phyloP scores from a whole-genome alignment of 2,329 filamentous ascomycete genomes.

The Alternaria gansuensis region DNA sequence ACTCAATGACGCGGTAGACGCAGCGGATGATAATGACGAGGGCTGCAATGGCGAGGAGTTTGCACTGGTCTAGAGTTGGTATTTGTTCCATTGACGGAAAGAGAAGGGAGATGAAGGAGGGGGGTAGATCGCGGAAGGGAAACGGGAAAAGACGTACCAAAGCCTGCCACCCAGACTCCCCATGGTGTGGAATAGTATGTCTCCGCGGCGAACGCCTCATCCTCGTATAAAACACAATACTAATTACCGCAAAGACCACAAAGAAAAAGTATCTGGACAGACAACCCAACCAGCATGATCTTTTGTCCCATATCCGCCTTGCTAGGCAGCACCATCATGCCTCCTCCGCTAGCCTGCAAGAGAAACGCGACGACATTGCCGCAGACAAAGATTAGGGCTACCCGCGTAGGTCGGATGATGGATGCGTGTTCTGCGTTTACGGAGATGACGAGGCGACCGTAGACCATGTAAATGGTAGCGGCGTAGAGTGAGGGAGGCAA shows the following conservation, averaged over 20 bases:
- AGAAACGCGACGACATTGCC: constrained; percentile 63
- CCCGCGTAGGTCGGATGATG: constrained; percentile 53
- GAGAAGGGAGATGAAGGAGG: too few species aligned
- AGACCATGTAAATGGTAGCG: constrained; percentile 58
- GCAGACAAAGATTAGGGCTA: constrained; percentile 64
- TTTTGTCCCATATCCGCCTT: constrained; percentile 31
- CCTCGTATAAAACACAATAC: constrained; percentile 34
- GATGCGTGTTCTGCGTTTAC: constrained; percentile 55
- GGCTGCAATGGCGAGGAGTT: constrained; percentile 55
- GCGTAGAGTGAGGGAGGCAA: constrained; percentile 57
- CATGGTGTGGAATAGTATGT: constrained; percentile 33
- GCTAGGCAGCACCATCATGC: constrained; percentile 33
- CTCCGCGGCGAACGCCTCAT: constrained; percentile 28
- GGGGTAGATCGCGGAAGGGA: neutral
- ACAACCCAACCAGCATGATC: constrained; percentile 38
- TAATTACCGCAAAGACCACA: constrained; percentile 33
- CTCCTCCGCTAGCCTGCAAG: constrained; percentile 55
- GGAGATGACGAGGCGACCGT: constrained; percentile 51
- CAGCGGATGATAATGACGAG: constrained; percentile 60
- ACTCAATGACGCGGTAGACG: constrained; percentile 53
- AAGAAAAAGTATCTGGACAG: constrained; percentile 32
- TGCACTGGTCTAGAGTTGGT: neutral
- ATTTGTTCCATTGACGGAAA: neutral
- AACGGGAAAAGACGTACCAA: constrained; percentile 40
- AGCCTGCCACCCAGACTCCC: constrained; percentile 48